Conservation (phyloP, 345 rosid genomes). For the Anastatica hierochuntica region DNA sequence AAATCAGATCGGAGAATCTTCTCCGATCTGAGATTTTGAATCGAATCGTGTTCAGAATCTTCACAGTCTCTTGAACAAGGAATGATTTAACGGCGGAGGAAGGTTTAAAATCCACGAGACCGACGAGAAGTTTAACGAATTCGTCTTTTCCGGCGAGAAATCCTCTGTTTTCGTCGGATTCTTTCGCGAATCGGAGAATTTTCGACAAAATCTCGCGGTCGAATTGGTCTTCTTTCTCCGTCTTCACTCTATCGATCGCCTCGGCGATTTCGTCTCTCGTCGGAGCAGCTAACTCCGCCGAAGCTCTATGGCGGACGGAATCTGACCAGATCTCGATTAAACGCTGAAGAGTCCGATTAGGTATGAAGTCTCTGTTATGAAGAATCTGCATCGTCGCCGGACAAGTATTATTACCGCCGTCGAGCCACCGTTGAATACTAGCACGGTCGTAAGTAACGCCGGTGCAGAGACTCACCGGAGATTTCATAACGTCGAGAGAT, state of each 20-base stretch:
- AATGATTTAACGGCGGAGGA: conserved; percentile 16
- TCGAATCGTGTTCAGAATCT: conserved; percentile 38
- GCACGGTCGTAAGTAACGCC: conserved; percentile 95
- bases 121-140: conserved; percentile 39
- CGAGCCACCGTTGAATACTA: conserved; percentile 88
- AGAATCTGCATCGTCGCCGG: conserved; percentile 97
- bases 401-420: conserved; percentile 76
- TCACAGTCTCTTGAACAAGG: conserved; percentile 40
- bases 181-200: conserved; percentile 38
- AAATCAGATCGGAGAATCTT: conserved; percentile 29
- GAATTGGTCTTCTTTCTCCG: conserved; percentile 2
- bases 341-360: conserved; percentile 70
- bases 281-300: conserved; percentile 13
- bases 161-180: conserved; percentile 49
- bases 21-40: conserved; percentile 29
- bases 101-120: conserved; percentile 30
- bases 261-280: conserved; percentile 34
- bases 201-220: conserved; percentile 23
- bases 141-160: conserved; percentile 56
- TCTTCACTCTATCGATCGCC: conserved; percentile 28
- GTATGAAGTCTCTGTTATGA: conserved; percentile 56
- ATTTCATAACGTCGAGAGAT: conserved; percentile 81
- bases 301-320: conserved; percentile 30
- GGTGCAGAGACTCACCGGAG: conserved; percentile 91
- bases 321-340: conserved; percentile 79